Evolutionary conservation across 495 filamentous ascomycete genomes (phyloP).

Genomic region (Clohesyomyces aquaticus): DNA sequence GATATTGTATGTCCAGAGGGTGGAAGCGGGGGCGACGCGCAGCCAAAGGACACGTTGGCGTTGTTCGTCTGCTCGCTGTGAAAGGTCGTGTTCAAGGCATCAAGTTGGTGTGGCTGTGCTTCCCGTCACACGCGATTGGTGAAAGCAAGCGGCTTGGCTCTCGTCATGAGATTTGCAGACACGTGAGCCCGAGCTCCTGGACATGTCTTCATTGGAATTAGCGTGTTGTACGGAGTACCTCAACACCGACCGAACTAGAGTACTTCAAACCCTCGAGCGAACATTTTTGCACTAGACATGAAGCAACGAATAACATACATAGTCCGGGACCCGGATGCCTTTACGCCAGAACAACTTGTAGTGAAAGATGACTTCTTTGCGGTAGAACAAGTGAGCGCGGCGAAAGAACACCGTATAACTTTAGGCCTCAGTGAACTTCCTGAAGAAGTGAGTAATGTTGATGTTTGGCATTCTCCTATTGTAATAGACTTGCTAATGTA

Average conservation of each 20-base stretch:
- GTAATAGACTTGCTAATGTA: not conserved
- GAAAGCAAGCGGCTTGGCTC: conserved; percentile 21
- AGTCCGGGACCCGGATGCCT: conserved; percentile 61
- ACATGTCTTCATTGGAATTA: too few species aligned
- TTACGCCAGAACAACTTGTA: conserved; percentile 63
- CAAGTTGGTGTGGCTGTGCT: not conserved
- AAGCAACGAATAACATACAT: conserved; percentile 84
- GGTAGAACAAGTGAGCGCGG: conserved; percentile 56
- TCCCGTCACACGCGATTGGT: not conserved
- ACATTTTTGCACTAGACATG: conserved; percentile 56
- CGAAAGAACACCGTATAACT: conserved; percentile 80
- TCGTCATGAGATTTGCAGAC: too few species aligned
- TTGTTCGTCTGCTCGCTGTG: too few species aligned
- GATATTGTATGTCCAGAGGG: not conserved
- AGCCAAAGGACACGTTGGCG: conserved; percentile 34
- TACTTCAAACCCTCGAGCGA: conserved; percentile 2
- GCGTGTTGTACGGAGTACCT: too few species aligned
- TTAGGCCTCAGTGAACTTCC: conserved; percentile 75
- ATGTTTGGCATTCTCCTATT: not conserved
- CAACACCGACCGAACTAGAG: conserved; percentile 6
- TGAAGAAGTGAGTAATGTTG: conserved; percentile 54
- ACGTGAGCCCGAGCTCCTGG: too few species aligned
- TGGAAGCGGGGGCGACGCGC: conserved; percentile 7
- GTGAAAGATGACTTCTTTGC: conserved; percentile 56
- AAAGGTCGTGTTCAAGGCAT: conserved; percentile 10